These are phyloP conservation scores for Fomitopsis schrenkii DNA, from an alignment of 1,284 basidiomycete genomes.

Conservation along the genomic window DNA sequence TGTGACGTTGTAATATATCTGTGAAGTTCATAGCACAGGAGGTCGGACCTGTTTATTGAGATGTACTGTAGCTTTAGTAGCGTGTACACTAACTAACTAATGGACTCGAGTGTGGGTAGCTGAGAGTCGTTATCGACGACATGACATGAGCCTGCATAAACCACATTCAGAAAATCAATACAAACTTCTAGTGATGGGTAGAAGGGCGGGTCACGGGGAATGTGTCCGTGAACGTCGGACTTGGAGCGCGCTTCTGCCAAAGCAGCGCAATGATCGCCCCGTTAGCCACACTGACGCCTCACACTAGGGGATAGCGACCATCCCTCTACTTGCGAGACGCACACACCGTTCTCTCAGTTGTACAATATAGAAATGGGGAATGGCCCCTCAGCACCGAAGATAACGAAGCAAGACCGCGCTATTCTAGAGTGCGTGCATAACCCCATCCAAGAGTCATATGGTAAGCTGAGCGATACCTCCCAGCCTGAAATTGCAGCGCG, in stretches of 20 bases:
- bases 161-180: no score
- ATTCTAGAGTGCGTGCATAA: constrained; percentile 73
- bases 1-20: no score
- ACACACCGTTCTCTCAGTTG: not conserved
- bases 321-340: no score
- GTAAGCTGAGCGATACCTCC: constrained; percentile 9
- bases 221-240: not conserved
- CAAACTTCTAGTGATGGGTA: no score
- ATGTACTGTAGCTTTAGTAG: no score
- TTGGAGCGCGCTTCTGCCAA: not conserved
- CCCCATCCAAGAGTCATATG: constrained; percentile 26
- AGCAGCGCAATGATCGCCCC: not conserved
- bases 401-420: constrained; percentile 91
- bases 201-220: not conserved
- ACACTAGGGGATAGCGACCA: no score
- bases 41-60: no score
- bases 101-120: no score
- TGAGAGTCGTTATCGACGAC: no score
- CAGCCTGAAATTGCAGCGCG: constrained; percentile 92
- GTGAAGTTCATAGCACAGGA: no score
- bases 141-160: no score
- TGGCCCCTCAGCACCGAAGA: constrained; percentile 80
- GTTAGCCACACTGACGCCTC: not conserved
- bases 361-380: constrained; percentile 47
- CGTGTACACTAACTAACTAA: no score